Conservation (phyloP, 164 flowering plant species). For the Macadamia integrifolia region DNA sequence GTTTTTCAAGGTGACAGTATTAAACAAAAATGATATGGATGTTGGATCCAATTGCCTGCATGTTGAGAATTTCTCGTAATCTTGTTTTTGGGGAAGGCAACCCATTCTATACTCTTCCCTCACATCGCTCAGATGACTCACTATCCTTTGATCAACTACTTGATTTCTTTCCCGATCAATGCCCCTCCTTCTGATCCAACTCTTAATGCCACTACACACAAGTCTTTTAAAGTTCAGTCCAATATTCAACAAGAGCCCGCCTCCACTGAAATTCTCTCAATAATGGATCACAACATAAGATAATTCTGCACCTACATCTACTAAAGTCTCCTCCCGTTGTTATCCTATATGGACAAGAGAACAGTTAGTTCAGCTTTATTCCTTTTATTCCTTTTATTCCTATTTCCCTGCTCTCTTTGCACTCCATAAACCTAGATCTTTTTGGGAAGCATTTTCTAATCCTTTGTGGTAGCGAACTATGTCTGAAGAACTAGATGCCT, state of each 20-base stretch:
- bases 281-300: too few species aligned
- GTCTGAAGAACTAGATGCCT: not conserved
- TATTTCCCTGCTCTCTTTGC: not conserved
- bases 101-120: not conserved
- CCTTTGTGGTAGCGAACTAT: not conserved
- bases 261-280: too few species aligned
- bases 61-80: conserved; percentile 1
- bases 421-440: not conserved
- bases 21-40: conserved; percentile 13
- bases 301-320: not conserved
- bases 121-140: not conserved
- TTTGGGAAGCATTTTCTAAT: not conserved
- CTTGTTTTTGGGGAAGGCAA: conserved; percentile 4
- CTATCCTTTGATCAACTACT: not conserved
- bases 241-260: too few species aligned
- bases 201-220: not conserved
- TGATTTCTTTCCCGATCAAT: not conserved
- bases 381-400: not conserved
- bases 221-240: not conserved
- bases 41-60: conserved; percentile 14
- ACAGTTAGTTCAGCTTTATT: not conserved
- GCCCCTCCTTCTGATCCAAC: not conserved
- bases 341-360: not conserved
- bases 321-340: not conserved
- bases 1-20: conserved; percentile 3